phyloP scores from a whole-genome alignment of 2,329 filamentous ascomycete genomes.

The Daldinia sp. region DNA sequence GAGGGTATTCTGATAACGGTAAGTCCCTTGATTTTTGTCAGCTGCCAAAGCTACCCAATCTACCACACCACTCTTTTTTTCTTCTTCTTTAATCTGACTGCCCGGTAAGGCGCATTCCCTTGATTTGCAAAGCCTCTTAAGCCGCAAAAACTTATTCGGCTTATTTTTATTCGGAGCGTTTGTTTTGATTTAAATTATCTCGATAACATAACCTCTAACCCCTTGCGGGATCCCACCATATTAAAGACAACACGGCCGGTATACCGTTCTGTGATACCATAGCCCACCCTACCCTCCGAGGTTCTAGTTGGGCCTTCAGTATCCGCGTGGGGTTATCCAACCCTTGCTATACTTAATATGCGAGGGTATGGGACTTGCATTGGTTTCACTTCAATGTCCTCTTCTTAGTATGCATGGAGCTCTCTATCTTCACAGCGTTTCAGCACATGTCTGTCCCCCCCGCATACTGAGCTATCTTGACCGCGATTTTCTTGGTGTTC shows the following conservation, averaged over 20 bases:
- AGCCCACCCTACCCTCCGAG: slow-evolving; percentile 26
- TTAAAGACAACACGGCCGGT: slow-evolving; percentile 23
- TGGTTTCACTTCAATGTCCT: slow-evolving; percentile 31
- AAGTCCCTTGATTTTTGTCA: slow-evolving; percentile 25
- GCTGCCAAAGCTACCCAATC: too few species aligned
- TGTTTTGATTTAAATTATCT: slow-evolving; percentile 8
- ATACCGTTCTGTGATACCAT: slow-evolving; percentile 29
- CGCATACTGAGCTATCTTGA: slow-evolving; percentile 29
- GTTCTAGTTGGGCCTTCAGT: slow-evolving; percentile 29
- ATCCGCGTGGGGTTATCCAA: slow-evolving; percentile 28
- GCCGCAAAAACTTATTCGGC: slow-evolving; percentile 13
- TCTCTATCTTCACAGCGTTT: slow-evolving; percentile 23
- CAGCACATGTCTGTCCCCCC: slow-evolving; percentile 24
- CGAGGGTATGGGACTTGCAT: slow-evolving; percentile 33
- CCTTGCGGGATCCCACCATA: slow-evolving; percentile 28
- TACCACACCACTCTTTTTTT: slow-evolving; percentile 24
- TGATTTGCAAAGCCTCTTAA: slow-evolving; percentile 14
- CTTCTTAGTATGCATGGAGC: slow-evolving; percentile 19
- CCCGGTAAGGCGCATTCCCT: slow-evolving; percentile 25
- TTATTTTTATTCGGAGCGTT: slow-evolving; percentile 9
- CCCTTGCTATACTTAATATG: slow-evolving; percentile 22
- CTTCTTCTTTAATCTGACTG: slow-evolving; percentile 26
- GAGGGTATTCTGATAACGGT: slow-evolving; percentile 36
- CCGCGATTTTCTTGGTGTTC: slow-evolving; percentile 26
- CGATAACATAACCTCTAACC: slow-evolving; percentile 18